These are phyloP conservation scores for Sedum album DNA, from an alignment of 164 flowering plant genomes.

Conservation along the genomic window DNA sequence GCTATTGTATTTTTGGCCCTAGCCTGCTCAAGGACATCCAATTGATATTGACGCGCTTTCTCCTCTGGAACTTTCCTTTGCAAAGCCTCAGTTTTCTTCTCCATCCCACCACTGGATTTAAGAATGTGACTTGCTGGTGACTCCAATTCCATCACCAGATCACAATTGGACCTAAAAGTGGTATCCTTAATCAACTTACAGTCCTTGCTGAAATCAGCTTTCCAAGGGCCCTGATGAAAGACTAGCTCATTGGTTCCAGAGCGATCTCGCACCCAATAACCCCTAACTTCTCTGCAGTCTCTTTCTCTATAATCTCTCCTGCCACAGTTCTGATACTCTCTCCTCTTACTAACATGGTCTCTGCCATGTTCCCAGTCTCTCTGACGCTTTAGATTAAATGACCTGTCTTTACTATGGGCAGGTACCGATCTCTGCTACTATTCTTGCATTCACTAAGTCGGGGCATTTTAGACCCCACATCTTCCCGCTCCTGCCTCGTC, in stretches of 20 bases:
- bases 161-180: conserved; percentile 25
- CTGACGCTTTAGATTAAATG: background rate
- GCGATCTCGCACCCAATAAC: conserved; percentile 92
- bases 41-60: conserved; percentile 77
- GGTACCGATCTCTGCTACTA: background rate
- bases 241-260: conserved; percentile 50
- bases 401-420: background rate
- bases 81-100: conserved; percentile 38
- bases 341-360: conserved; percentile 23
- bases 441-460: background rate
- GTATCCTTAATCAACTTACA: conserved; percentile 28
- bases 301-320: conserved; percentile 42
- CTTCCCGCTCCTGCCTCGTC: background rate
- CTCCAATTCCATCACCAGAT: conserved; percentile 32
- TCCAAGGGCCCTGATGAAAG: conserved; percentile 65
- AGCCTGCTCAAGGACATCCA: conserved; percentile 97
- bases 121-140: conserved; percentile 22
- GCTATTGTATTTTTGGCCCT: conserved; percentile 87
- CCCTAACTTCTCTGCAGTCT: conserved; percentile 54
- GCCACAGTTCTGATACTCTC: conserved; percentile 28
- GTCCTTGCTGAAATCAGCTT: conserved; percentile 42
- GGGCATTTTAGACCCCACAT: background rate
- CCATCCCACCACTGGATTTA: conserved; percentile 27
- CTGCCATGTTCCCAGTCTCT: background rate
- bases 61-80: conserved; percentile 66